These are phyloP conservation scores for Amanita inopinata DNA, from an alignment of 768 basidiomycete species.

Conservation along the genomic window DNA sequence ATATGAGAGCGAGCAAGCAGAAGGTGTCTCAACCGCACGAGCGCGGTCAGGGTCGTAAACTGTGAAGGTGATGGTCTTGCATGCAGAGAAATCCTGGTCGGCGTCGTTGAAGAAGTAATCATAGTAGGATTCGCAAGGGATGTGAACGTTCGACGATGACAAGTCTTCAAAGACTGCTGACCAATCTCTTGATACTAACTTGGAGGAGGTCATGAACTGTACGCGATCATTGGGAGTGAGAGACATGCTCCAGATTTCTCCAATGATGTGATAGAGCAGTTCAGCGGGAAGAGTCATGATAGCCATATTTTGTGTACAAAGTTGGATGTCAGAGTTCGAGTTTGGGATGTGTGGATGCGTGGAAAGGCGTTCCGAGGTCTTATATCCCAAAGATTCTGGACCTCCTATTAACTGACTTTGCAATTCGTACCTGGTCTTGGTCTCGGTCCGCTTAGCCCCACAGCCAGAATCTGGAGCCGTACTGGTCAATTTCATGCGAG, in stretches of 20 bases:
- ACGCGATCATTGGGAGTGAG: constrained; percentile 2
- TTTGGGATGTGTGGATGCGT: too few species aligned
- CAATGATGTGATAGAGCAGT: constrained; percentile 5
- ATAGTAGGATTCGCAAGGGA: constrained; percentile 8
- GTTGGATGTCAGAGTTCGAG: too few species aligned
- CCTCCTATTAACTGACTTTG: background rate
- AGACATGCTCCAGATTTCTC: background rate
- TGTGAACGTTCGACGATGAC: constrained; percentile 1
- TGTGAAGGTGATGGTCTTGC: constrained; percentile 4
- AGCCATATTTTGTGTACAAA: too few species aligned
- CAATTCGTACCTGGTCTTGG: too few species aligned
- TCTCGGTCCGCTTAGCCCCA: background rate
- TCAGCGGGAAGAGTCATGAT: constrained; percentile 3
- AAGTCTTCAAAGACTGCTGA: background rate
- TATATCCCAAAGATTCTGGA: too few species aligned
- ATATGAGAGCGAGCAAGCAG: background rate
- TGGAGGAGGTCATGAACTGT: background rate
- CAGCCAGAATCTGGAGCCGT: background rate
- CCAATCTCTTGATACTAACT: constrained; percentile 2
- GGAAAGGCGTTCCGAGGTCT: too few species aligned
- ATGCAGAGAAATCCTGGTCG: background rate
- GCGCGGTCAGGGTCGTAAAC: background rate
- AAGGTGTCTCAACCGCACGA: too few species aligned
- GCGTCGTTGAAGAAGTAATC: background rate
- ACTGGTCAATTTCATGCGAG: background rate